Base-by-base conservation (phyloP, 2,329 filamentous ascomycete genomes). In the Xylaria sp. region DNA sequence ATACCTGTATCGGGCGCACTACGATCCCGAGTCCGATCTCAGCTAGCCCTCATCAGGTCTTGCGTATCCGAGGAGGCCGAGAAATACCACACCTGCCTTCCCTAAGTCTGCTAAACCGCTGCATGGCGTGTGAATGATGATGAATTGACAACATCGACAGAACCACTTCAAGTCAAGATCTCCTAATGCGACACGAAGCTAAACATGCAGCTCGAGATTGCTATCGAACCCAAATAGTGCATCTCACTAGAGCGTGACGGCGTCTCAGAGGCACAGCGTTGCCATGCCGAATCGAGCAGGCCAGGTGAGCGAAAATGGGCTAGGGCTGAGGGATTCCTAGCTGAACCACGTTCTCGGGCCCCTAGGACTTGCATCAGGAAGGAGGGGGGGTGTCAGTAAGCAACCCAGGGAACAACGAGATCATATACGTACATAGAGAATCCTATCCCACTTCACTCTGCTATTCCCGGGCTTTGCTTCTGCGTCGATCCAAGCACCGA, bases 341-440 rank as follows among this genome's bases (percentile, higher is more conserved):
- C 69, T 69, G 55, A 71, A 65, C 69, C 69, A 69, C 35, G 57
- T 64, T 57, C 51, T 71, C 66, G 69, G 69, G 69, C 69, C 50
- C 40, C 18, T 6, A n/a, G 47, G 55, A 44, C 63, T 69, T 62
- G 29, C 37, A 37, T 40, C 32, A 51, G 50, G 48, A 51, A 18
- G 40, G 37, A 40, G 48, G 54, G 27, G 53, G 55, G 35, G 50
- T 35, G 61, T 60, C 37, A 63, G 67, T 59, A 60, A 59, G 29
- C 23, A 55, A 65, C 23, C 29, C 55, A n/a, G 44, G 44, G 27
- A 25, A 32, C 8, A 35, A 10, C 32, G 32, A 35, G 32, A 35
- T 35, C 32, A 54, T 3, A 57, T 25, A 47, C 32, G 48, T 3
- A 57, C 32, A 47, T 10, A 50, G n/a, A 47, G 37, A 61, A 23